Percentiles rank a stretch among this genome's conserved stretches.
Evolutionary conservation across 2,329 filamentous ascomycete genomes (phyloP).

Genomic region (Calonectria henricotiae): DNA sequence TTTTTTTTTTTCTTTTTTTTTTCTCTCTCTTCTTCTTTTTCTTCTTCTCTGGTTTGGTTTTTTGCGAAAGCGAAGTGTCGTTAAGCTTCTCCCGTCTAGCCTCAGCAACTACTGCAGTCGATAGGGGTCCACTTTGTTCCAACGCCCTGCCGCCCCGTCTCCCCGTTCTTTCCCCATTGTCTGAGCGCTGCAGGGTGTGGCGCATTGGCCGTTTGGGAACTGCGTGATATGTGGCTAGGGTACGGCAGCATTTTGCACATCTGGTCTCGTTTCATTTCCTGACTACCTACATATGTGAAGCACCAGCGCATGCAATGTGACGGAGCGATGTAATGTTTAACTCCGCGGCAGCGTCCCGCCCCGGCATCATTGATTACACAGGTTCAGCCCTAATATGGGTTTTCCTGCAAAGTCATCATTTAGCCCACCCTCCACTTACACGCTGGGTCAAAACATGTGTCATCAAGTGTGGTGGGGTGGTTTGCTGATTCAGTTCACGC

Average conservation of each 20-base stretch:
- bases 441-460: conserved; percentile 15
- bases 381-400: conserved; percentile 1
- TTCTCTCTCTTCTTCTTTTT: not conserved
- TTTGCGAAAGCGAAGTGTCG: conserved; percentile 23
- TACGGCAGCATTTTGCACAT: conserved; percentile 7
- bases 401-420: conserved; percentile 25
- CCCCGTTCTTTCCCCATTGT: conserved; percentile 30
- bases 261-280: conserved; percentile 17
- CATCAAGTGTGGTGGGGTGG: conserved; percentile 25
- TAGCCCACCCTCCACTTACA: conserved; percentile 20
- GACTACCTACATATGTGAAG: conserved; percentile 21
- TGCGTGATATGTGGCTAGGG: conserved; percentile 26
- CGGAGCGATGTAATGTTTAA: conserved; percentile 12
- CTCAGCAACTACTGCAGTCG: conserved; percentile 16
- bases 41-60: not conserved
- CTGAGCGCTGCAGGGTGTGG: conserved; percentile 34
- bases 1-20: not conserved
- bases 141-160: conserved; percentile 28
- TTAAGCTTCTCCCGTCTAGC: conserved; percentile 25
- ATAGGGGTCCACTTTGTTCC: conserved; percentile 35
- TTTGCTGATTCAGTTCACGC: conserved; percentile 23
- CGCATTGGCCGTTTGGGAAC: conserved; percentile 37
- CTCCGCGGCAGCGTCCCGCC: not conserved
- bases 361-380: not conserved
- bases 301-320: conserved; percentile 4